Evolutionary conservation across 768 basidiomycete species (phyloP).

Genomic region (Mycena crocata): DNA sequence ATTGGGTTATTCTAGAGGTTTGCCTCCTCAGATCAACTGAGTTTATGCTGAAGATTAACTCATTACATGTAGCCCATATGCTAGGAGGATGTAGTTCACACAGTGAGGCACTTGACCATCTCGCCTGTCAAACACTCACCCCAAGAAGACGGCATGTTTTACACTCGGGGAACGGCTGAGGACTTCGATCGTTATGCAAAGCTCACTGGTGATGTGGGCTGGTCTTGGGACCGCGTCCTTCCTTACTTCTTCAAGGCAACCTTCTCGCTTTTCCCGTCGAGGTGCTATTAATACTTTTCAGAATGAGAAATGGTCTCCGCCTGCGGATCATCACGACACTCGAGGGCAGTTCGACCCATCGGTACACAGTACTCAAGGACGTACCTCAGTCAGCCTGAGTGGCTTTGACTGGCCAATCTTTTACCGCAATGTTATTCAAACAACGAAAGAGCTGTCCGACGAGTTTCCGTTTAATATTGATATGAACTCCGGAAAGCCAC

Average conservation of each 20-base stretch:
- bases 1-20: conserved; percentile 7
- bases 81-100: conserved; percentile 10
- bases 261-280: neutral
- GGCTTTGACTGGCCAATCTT: conserved; percentile 9
- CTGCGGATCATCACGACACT: conserved; percentile 2
- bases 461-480: conserved; percentile 40
- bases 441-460: conserved; percentile 32
- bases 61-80: neutral
- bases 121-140: neutral
- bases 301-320: conserved; percentile 8
- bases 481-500: conserved; percentile 41
- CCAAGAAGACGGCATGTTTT: conserved; percentile 2
- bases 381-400: conserved; percentile 3
- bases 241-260: conserved; percentile 11
- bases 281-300: neutral
- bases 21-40: too few species aligned
- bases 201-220: neutral
- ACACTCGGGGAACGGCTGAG: neutral
- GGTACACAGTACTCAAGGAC: conserved; percentile 6
- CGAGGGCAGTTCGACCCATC: conserved; percentile 5
- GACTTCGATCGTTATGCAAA: conserved; percentile 2
- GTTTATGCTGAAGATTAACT: neutral
- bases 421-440: conserved; percentile 38
- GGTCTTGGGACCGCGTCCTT: conserved; percentile 9
- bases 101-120: neutral